Evolutionary conservation across 2,329 filamentous ascomycete genomes (phyloP).

Genomic region (Curvularia sp.): DNA sequence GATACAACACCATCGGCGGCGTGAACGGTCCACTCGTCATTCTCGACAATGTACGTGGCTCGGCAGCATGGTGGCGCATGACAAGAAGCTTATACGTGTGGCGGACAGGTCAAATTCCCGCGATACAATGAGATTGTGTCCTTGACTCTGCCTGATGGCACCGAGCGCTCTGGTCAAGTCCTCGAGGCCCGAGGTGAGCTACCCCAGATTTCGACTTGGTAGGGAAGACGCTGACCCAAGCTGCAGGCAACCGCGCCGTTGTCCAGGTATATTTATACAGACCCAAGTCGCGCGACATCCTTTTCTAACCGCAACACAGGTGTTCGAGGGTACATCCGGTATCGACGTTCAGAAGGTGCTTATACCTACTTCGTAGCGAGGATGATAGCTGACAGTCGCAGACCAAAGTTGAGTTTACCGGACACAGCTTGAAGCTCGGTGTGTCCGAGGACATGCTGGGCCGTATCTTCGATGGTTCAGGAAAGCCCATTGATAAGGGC

Average conservation of each 20-base stretch:
- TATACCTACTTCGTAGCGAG: slow-evolving; percentile 17
- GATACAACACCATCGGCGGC: slow-evolving; percentile 98
- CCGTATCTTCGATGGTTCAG: slow-evolving; percentile 97
- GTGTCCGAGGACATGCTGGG: slow-evolving; percentile 99
- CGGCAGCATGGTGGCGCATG: slow-evolving; percentile 7
- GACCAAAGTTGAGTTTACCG: slow-evolving; percentile 98
- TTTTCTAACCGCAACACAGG: slow-evolving; percentile 62
- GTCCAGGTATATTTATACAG: slow-evolving; percentile 73
- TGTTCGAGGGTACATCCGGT: slow-evolving; percentile 95
- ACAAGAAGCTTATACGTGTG: slow-evolving; percentile 32
- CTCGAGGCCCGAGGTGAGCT: slow-evolving; percentile 90
- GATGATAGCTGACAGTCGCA: slow-evolving; percentile 51
- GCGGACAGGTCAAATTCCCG: slow-evolving; percentile 88
- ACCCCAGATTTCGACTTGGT: neutral
- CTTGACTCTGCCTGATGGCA: slow-evolving; percentile 93
- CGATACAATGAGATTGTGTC: slow-evolving; percentile 98
- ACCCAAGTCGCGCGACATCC: neutral
- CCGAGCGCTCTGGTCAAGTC: slow-evolving; percentile 91
- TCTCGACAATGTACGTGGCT: slow-evolving; percentile 81
- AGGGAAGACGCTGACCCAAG: slow-evolving; percentile 25
- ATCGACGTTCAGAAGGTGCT: slow-evolving; percentile 95
- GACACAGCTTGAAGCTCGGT: slow-evolving; percentile 96
- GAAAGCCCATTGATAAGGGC: slow-evolving; percentile 97
- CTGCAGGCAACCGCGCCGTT: slow-evolving; percentile 83
- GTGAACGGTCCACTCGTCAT: slow-evolving; percentile 98